Evolutionary conservation across 257 asterid genomes (phyloP).

Genomic region (Solanum pennellii): DNA sequence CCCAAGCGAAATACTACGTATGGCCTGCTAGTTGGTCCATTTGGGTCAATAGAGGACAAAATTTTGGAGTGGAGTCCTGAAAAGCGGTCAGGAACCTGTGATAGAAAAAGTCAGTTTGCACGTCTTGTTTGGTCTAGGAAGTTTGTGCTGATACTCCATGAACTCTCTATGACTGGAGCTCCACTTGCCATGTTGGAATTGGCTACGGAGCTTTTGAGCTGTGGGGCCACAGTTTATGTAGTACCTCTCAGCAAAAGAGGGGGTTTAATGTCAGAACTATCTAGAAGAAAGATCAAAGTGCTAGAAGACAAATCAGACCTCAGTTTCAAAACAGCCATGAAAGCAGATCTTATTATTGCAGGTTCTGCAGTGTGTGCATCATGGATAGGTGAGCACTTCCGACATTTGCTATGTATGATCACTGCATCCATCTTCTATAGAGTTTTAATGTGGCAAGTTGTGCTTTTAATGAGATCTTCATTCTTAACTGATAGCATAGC

Average conservation of each 20-base stretch:
- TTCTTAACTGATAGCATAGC: not conserved
- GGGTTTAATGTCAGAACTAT: slow-evolving; percentile 76
- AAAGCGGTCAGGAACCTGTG: slow-evolving; percentile 83
- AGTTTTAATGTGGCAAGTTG: not conserved
- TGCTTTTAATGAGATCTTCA: not conserved
- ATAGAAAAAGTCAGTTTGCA: slow-evolving; percentile 88
- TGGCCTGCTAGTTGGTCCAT: slow-evolving; percentile 83
- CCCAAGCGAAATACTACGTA: slow-evolving; percentile 67
- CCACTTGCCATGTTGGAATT: slow-evolving; percentile 98
- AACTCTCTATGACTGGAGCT: slow-evolving; percentile 96
- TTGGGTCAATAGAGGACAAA: slow-evolving; percentile 74
- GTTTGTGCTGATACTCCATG: slow-evolving; percentile 86
- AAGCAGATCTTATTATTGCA: slow-evolving; percentile 87
- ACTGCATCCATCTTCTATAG: not conserved
- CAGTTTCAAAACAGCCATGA: slow-evolving; percentile 92
- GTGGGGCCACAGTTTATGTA: slow-evolving; percentile 84
- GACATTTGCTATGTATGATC: not conserved
- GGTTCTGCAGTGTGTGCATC: slow-evolving; percentile 94
- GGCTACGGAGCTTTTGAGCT: slow-evolving; percentile 91
- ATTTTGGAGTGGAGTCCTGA: slow-evolving; percentile 90
- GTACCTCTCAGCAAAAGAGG: slow-evolving; percentile 82
- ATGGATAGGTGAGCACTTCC: slow-evolving; percentile 75
- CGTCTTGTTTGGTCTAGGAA: slow-evolving; percentile 98
- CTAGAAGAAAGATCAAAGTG: slow-evolving; percentile 82
- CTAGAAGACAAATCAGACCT: slow-evolving; percentile 65